Percentiles rank a stretch among this genome's conserved stretches.
Conservation (phyloP, 2,329 filamentous ascomycete genomes). For the Penicillium sp. region DNA sequence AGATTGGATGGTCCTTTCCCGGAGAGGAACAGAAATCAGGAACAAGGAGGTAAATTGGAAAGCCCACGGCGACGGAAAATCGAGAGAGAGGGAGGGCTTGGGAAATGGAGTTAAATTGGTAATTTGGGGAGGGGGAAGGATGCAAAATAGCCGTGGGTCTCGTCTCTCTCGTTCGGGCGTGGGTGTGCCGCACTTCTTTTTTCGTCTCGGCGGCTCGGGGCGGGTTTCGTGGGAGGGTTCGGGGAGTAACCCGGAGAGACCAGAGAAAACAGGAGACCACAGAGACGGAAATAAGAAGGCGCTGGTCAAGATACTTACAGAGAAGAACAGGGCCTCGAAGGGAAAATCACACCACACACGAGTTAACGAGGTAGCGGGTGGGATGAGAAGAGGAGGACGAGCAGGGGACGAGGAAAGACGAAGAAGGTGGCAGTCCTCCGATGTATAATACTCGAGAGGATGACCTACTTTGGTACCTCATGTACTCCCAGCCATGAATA, state of each 20-base stretch:
- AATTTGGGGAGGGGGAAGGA: not conserved
- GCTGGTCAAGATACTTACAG: slow-evolving; percentile 32
- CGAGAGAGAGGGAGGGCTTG: not conserved
- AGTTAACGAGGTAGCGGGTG: slow-evolving; percentile 39
- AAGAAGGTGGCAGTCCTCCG: slow-evolving; percentile 28
- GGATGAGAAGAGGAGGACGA: slow-evolving; percentile 21
- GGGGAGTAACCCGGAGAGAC: not conserved
- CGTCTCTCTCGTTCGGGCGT: slow-evolving; percentile 7
- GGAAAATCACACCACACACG: slow-evolving; percentile 38
- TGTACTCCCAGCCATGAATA: not conserved
- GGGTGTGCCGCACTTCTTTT: slow-evolving; percentile 7
- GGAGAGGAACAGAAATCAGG: not conserved
- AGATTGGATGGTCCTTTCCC: slow-evolving; percentile 14
- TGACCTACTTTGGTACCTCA: not conserved
- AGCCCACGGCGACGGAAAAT: not conserved
- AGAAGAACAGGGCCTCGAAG: slow-evolving; percentile 22
- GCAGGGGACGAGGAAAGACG: slow-evolving; percentile 27
- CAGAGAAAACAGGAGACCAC: not conserved
- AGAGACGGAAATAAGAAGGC: not conserved
- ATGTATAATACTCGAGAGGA: slow-evolving; percentile 2
- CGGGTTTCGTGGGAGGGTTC: slow-evolving; percentile 10
- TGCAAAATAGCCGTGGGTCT: slow-evolving; percentile 22
- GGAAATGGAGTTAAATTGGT: not conserved
- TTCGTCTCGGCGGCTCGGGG: slow-evolving; percentile 20
- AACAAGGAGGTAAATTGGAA: not conserved